Evolutionary conservation across 2,329 filamentous ascomycete species (phyloP).

Genomic region (Sordariomycetes sp.): DNA sequence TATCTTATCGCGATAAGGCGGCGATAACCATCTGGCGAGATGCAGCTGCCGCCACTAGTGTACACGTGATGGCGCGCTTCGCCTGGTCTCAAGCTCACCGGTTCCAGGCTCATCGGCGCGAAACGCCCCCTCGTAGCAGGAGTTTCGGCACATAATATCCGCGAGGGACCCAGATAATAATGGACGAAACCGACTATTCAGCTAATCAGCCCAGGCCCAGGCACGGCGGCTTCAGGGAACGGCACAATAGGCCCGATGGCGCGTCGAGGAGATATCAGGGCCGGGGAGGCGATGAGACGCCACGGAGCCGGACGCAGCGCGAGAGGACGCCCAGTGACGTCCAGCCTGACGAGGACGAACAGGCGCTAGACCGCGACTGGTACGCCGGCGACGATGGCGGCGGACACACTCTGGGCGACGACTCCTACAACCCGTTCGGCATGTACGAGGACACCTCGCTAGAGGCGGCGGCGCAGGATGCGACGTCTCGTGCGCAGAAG

Average conservation of each 20-base stretch:
- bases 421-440: constrained; percentile 85
- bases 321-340: constrained; percentile 28
- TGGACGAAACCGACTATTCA: constrained; percentile 20
- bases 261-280: constrained; percentile 5
- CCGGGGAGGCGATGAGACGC: not conserved
- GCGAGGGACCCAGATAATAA: constrained; percentile 9
- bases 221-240: constrained; percentile 18
- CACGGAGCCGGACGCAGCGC: constrained; percentile 15
- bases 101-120: not conserved
- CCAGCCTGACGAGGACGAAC: constrained; percentile 49
- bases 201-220: constrained; percentile 25
- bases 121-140: not conserved
- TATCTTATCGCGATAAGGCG: constrained; percentile 4
- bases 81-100: not conserved
- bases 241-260: constrained; percentile 15
- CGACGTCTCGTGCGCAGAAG: constrained; percentile 65
- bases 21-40: not conserved
- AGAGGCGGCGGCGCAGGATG: constrained; percentile 62
- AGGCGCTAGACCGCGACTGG: constrained; percentile 80
- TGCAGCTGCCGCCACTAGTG: not conserved
- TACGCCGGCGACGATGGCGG: constrained; percentile 79
- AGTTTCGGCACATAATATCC: not conserved
- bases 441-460: constrained; percentile 60
- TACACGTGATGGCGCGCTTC: not conserved
- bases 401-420: constrained; percentile 74